phyloP scores from a whole-genome alignment of 805 yeast species.

The Isabelozyma heimii region DNA sequence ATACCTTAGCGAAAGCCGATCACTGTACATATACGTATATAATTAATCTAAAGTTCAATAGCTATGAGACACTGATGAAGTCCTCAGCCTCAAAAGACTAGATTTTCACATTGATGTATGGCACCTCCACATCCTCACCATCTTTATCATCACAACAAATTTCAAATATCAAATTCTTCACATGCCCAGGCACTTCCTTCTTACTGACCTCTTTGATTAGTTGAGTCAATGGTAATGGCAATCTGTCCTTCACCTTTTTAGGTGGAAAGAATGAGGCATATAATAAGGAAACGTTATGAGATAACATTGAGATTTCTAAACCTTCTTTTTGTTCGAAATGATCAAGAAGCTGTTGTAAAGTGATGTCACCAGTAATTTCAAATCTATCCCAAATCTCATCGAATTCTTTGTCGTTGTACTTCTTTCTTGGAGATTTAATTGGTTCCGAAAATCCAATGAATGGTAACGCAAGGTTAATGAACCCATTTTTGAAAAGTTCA shows the following conservation, averaged over 20 bases:
- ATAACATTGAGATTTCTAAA: conserved; percentile 84
- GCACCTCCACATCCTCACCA: conserved; percentile 96
- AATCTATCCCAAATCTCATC: conserved; percentile 97
- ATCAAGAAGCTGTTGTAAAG: conserved; percentile 69
- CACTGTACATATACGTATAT: neutral
- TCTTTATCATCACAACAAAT: conserved; percentile 87
- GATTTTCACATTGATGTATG: conserved; percentile 65
- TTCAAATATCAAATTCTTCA: conserved; percentile 79
- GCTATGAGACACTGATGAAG: neutral
- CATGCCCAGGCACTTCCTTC: conserved; percentile 72
- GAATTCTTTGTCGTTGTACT: conserved; percentile 73
- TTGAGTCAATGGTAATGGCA: conserved; percentile 63
- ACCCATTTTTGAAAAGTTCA: conserved; percentile 90
- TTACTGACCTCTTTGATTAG: conserved; percentile 83
- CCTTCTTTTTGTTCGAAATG: conserved; percentile 81
- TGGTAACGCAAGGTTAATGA: conserved; percentile 87
- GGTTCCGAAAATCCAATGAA: conserved; percentile 98
- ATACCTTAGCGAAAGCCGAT: neutral
- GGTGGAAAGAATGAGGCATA: conserved; percentile 95
- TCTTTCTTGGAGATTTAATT: conserved; percentile 76
- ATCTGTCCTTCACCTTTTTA: conserved; percentile 79
- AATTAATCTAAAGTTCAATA: neutral
- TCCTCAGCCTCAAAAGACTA: conserved; percentile 5
- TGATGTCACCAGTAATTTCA: conserved; percentile 72
- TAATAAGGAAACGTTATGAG: conserved; percentile 83